Evolutionary conservation across 495 filamentous ascomycete species (phyloP).

Genomic region (Penicillium cataractarum): DNA sequence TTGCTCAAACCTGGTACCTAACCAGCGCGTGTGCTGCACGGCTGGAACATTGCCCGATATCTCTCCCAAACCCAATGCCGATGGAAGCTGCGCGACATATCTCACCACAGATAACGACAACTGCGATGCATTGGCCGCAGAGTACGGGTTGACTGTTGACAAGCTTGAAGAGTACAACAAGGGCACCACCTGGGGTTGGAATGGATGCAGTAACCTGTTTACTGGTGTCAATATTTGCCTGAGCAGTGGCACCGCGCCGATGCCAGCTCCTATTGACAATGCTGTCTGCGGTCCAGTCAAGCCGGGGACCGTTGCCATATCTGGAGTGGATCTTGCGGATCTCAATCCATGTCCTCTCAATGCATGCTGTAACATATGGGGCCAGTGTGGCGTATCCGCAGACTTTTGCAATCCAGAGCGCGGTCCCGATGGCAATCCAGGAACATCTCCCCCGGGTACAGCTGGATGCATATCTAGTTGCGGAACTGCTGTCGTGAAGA

Average conservation of each 20-base stretch:
- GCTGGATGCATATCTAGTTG: not conserved
- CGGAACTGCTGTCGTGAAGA: not conserved
- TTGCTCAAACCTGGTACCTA: not conserved
- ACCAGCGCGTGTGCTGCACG: not conserved
- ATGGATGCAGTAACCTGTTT: not conserved
- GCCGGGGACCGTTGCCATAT: not conserved
- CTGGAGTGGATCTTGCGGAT: not conserved
- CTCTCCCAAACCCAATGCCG: not conserved
- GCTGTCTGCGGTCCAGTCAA: not conserved
- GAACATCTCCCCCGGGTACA: not conserved
- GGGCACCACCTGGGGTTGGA: not conserved
- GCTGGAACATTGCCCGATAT: not conserved
- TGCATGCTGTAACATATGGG: constrained; percentile 14
- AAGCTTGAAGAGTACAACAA: not conserved
- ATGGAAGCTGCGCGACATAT: not conserved
- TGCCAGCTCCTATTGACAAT: not conserved
- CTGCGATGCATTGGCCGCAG: not conserved
- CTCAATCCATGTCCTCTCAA: constrained; percentile 13
- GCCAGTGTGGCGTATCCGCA: not conserved
- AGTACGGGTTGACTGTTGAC: not conserved
- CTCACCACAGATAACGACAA: not conserved
- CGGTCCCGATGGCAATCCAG: not conserved
- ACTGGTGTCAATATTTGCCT: not conserved
- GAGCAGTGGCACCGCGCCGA: not conserved
- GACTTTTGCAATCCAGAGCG: not conserved